Percentiles rank a stretch among this genome's conserved stretches.
Conservation (phyloP, 2,329 filamentous ascomycete species). For the Arthrobotrys conoides region DNA sequence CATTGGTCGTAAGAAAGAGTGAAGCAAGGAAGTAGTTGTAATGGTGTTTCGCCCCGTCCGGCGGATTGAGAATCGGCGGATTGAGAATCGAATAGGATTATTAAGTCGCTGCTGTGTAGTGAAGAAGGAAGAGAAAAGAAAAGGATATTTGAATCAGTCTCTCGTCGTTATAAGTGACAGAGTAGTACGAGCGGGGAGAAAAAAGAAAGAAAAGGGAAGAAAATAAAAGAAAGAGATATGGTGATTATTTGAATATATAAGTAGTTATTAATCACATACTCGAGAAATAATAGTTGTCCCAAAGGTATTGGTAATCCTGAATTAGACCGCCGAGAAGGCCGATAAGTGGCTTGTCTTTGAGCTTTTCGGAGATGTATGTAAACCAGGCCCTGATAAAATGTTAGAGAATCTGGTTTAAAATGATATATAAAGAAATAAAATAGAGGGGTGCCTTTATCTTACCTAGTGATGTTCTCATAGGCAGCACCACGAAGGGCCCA, state of each 20-base stretch:
- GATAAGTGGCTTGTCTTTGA: slow-evolving; percentile 80
- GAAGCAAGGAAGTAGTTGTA: slow-evolving; percentile 12
- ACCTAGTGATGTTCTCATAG: slow-evolving; percentile 89
- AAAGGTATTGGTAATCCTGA: slow-evolving; percentile 97
- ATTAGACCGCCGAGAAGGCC: slow-evolving; percentile 86
- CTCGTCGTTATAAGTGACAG: slow-evolving; percentile 35
- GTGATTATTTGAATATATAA: slow-evolving; percentile 35
- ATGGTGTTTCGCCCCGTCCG: slow-evolving; percentile 20
- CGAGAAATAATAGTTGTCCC: slow-evolving; percentile 97
- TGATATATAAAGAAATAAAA: not conserved
- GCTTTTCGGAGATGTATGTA: slow-evolving; percentile 78
- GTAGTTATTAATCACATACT: slow-evolving; percentile 65
- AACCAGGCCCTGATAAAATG: slow-evolving; percentile 69
- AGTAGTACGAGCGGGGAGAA: slow-evolving; percentile 12
- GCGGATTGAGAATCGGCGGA: slow-evolving; percentile 44
- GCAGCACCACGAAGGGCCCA: slow-evolving; percentile 97
- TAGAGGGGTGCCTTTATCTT: slow-evolving; percentile 63
- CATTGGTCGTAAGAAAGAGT: slow-evolving; percentile 18
- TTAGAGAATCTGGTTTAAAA: slow-evolving; percentile 61
- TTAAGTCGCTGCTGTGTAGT: slow-evolving; percentile 54
- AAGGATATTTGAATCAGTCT: slow-evolving; percentile 53
- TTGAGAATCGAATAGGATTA: slow-evolving; percentile 30
- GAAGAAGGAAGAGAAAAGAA: slow-evolving; percentile 10
- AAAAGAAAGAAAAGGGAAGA: not conserved
- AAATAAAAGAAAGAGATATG: slow-evolving; percentile 12